These are phyloP conservation scores for Boletellus ananiceps DNA, from an alignment of 768 basidiomycete species.

Conservation along the genomic window DNA sequence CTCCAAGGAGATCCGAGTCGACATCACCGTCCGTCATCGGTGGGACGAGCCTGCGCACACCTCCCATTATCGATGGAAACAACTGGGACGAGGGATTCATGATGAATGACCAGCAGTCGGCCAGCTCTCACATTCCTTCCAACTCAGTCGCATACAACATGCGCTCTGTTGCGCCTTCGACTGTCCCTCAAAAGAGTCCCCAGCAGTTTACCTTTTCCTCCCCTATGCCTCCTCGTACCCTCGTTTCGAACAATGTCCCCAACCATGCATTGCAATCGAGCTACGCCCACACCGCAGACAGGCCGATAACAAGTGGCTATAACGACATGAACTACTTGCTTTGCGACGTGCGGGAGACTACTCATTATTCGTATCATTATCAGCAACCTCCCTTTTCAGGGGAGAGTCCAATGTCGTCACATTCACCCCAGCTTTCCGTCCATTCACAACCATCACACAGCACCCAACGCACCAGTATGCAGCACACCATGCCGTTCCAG, in stretches of 20 bases:
- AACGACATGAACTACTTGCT: slow-evolving; percentile 43
- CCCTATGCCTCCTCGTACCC: slow-evolving; percentile 40
- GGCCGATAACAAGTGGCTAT: slow-evolving; percentile 45
- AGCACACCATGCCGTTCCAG: slow-evolving; percentile 46
- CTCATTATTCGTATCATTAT: slow-evolving; percentile 52
- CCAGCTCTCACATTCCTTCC: slow-evolving; percentile 33
- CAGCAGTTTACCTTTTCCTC: slow-evolving; percentile 41
- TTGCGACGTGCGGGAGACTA: slow-evolving; percentile 44
- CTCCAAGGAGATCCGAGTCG: slow-evolving; percentile 37
- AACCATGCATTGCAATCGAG: slow-evolving; percentile 32
- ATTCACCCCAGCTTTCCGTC: slow-evolving; percentile 40
- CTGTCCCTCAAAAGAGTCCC: slow-evolving; percentile 43
- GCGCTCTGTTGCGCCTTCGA: slow-evolving; percentile 40
- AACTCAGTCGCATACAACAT: slow-evolving; percentile 44
- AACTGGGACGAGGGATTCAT: slow-evolving; percentile 57
- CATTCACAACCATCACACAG: slow-evolving; percentile 32
- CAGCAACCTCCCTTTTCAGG: slow-evolving; percentile 45
- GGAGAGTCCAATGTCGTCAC: slow-evolving; percentile 39
- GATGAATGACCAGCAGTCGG: slow-evolving; percentile 41
- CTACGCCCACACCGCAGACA: slow-evolving; percentile 49
- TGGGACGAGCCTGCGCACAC: slow-evolving; percentile 26
- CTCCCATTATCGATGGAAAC: slow-evolving; percentile 46
- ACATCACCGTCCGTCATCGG: slow-evolving; percentile 33
- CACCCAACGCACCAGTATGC: slow-evolving; percentile 36
- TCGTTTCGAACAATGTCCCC: slow-evolving; percentile 41